Evolutionary conservation across 768 basidiomycete genomes (phyloP), one percentile per base, ranked within the genome.

Genomic region (Tricholoma bakamatsutake): DNA sequence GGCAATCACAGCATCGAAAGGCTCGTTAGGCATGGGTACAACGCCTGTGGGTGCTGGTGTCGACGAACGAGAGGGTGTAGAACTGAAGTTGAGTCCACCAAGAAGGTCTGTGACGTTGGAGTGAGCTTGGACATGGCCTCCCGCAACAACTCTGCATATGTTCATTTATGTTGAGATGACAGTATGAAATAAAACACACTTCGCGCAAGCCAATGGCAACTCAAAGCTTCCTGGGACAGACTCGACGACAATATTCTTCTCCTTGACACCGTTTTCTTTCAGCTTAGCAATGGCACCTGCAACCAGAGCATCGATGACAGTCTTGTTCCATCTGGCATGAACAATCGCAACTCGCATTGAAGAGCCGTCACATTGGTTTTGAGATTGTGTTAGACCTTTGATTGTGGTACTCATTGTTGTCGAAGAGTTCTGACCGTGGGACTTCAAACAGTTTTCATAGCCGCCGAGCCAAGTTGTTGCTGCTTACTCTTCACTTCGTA

Each of bases 171-270:
- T 49, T 18, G 30, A 37, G 59, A 2, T 34, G 56, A 53, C 55
- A 17, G 39, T 27, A 15, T 31, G 52, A 57, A 27, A 28, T 15
- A 48, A 33, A 45, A 70, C 84, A 66, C 69, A 97, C 96, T 84
- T 85, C 62, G 88, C 83, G 65, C 85, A 88, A 12, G 94, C 84
- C 77, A 76, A 84, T 66, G 97, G 97, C 17, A 99, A 80, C 76
- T 99, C 97, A 69, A 86, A 99, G 72, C 89, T 92, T 8, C 97
- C 97, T 0, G 96, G 94, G 1, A 99, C 93, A 34, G 86, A 88
- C 74, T 95, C 88, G 43, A 95, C 74, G 50, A 93, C 80, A 65
- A 99, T 98, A 64, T 98, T 95, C 67, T 79, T 78, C 50, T 91
- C 83, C 74, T 89, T 89, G 59, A 98, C 96, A 24, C 96, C 96